Base-by-base conservation (phyloP, 2,329 filamentous ascomycete species). In the Cladorrhinum sp. region DNA sequence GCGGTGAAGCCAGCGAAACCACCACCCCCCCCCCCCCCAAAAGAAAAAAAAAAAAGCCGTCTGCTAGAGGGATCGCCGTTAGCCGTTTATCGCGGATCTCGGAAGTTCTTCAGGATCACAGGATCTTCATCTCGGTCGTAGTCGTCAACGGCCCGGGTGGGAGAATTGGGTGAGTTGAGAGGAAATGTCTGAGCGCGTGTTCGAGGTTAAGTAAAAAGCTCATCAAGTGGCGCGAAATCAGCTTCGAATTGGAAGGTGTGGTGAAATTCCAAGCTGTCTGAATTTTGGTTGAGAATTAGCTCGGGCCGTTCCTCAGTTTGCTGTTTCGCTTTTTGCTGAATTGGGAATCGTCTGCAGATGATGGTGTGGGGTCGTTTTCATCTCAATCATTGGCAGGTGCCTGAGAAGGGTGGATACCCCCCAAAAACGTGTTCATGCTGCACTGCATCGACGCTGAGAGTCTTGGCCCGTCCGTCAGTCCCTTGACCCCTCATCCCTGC, bases 371-470 rank as follows among this genome's bases (percentile, higher is more conserved):
- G 16, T 16, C n/a, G 2, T 18, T 21, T 16, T 20, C 39, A 57
- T 21, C 16, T 24, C 54, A n/a, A n/a, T 18, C 21, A n/a, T n/a
- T n/a, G n/a, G n/a, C n/a, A n/a, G n/a, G n/a, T n/a, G n/a, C n/a
- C n/a, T n/a, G n/a, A n/a, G n/a, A n/a, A n/a, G n/a, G n/a, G n/a
- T n/a, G n/a, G n/a, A n/a, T n/a, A n/a, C n/a, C n/a, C n/a, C n/a
- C n/a, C n/a, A 24, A 55, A 55, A 57, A 57, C 54, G 54, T 57
- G 54, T 49, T 30, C 53, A 20, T 20, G 53, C 53, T 55, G 53
- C 53, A 55, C 39, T 46, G 33, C 53, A 55, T 18, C 20, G 36
- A 7, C 3, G 36, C 5, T 10, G 4, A 10, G 5, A 30, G 26
- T 30, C n/a, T n/a, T n/a, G n/a, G n/a, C n/a, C n/a, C n/a, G n/a